phyloP scores from a whole-genome alignment of 139 green algal species.

The Desmodesmus armatus region DNA sequence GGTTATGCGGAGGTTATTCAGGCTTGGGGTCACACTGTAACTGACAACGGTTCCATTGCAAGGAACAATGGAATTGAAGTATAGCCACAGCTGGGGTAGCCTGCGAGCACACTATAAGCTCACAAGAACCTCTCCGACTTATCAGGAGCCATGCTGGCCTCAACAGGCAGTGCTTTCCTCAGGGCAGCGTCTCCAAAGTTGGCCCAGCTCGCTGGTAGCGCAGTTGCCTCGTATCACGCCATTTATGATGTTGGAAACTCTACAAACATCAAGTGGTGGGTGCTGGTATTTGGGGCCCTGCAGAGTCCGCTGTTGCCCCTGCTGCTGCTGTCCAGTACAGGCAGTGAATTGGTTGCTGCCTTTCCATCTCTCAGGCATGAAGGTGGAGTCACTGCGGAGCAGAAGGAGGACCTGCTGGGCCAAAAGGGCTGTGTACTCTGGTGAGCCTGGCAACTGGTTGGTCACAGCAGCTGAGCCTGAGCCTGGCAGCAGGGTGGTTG shows the following conservation, averaged over 20 bases:
- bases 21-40: too few species aligned
- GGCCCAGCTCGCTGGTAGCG: neutral
- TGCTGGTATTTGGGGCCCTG: too few species aligned
- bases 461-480: too few species aligned
- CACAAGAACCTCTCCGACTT: neutral
- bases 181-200: neutral
- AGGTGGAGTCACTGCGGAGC: conserved; percentile 62
- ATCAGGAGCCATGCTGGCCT: conserved; percentile 17
- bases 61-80: neutral
- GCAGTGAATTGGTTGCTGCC: too few species aligned
- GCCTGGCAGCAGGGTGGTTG: too few species aligned
- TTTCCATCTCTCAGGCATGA: too few species aligned
- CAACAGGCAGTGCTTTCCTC: neutral
- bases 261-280: conserved; percentile 96
- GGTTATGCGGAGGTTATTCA: too few species aligned
- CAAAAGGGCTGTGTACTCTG: conserved; percentile 92
- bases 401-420: conserved; percentile 84
- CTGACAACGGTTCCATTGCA: too few species aligned
- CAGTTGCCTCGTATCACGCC: conserved; percentile 20
- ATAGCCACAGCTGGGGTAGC: neutral
- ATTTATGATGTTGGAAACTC: conserved; percentile 52
- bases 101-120: neutral
- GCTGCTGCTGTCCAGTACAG: neutral
- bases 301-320: too few species aligned
- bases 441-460: too few species aligned